These are phyloP conservation scores for Aspergillus sp. DNA, from an alignment of 2,329 filamentous ascomycete genomes.

Conservation along the genomic window DNA sequence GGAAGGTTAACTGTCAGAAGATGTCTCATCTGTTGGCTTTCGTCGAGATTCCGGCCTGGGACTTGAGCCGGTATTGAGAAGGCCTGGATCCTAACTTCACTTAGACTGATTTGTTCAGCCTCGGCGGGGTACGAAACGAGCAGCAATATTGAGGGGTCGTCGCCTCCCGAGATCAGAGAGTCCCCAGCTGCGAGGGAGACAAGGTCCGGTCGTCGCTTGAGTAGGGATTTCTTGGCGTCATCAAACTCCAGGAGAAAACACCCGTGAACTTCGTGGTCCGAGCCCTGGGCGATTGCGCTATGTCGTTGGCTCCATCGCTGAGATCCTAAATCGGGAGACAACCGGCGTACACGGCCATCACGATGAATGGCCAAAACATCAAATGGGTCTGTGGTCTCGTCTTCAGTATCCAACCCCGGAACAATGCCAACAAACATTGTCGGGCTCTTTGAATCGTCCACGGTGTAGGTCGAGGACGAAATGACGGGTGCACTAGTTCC, in stretches of 20 bases:
- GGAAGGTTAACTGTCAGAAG: conserved; percentile 38
- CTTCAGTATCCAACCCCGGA: conserved; percentile 26
- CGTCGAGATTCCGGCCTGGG: conserved; percentile 22
- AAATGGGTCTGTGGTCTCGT: conserved; percentile 31
- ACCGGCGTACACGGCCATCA: conserved; percentile 43
- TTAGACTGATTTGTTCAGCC: conserved; percentile 27
- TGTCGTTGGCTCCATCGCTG: conserved; percentile 42
- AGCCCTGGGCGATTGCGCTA: conserved; percentile 31
- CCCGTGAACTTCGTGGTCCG: conserved; percentile 31
- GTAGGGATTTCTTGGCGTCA: conserved; percentile 40
- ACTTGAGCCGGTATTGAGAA: conserved; percentile 37
- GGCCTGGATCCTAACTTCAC: conserved; percentile 39
- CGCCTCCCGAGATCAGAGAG: conserved; percentile 24
- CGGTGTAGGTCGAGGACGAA: conserved; percentile 38
- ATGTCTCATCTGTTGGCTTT: conserved; percentile 37
- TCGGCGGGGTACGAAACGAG: conserved; percentile 40
- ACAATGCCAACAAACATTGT: conserved; percentile 40
- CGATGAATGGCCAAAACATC: conserved; percentile 45
- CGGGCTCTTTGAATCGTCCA: conserved; percentile 39
- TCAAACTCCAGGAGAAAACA: conserved; percentile 43
- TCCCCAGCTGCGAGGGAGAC: conserved; percentile 37
- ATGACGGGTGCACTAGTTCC: conserved; percentile 35
- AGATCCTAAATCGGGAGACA: conserved; percentile 40
- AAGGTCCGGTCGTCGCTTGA: conserved; percentile 43
- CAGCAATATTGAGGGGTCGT: conserved; percentile 37